Conservation (phyloP, 2,329 filamentous ascomycete genomes). For the Aspergillus neotritici region DNA sequence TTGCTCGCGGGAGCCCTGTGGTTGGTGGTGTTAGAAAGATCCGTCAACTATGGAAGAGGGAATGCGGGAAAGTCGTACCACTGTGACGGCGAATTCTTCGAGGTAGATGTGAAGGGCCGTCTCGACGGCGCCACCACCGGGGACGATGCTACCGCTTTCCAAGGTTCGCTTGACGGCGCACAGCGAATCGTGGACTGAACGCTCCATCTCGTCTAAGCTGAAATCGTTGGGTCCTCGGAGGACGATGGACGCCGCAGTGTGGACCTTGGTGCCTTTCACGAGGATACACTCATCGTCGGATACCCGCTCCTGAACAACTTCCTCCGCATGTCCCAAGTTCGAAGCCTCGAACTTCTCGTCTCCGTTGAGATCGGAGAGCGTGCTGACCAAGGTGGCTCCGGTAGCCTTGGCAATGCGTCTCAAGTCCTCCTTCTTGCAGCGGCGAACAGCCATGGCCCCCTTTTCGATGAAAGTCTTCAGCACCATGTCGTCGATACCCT, state of each 20-base stretch:
- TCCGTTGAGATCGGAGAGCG: conserved; percentile 91
- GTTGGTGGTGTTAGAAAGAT: not conserved
- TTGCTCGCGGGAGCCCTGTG: conserved; percentile 80
- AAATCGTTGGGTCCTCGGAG: conserved; percentile 94
- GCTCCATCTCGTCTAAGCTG: conserved; percentile 97
- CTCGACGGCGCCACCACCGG: conserved; percentile 92
- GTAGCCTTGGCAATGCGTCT: conserved; percentile 93
- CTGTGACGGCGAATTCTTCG: conserved; percentile 96
- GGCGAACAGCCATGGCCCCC: conserved; percentile 89
- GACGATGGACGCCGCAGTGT: conserved; percentile 91
- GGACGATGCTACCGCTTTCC: conserved; percentile 94
- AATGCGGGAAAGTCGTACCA: conserved; percentile 50
- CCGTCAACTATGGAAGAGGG: not conserved
- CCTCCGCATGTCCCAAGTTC: conserved; percentile 83
- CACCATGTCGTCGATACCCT: conserved; percentile 95
- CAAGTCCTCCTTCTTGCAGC: conserved; percentile 98
- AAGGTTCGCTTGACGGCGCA: conserved; percentile 96
- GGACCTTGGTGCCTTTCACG: conserved; percentile 89
- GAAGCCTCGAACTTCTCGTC: conserved; percentile 94
- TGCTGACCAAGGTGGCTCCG: conserved; percentile 86
- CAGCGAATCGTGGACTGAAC: conserved; percentile 92
- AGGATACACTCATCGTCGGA: conserved; percentile 98
- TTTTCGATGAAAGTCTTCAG: conserved; percentile 92
- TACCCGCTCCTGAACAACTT: conserved; percentile 96
- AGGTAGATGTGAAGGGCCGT: conserved; percentile 99